Base-by-base conservation (phyloP, 1,139 yeast species). In the Yarrowia galli region DNA sequence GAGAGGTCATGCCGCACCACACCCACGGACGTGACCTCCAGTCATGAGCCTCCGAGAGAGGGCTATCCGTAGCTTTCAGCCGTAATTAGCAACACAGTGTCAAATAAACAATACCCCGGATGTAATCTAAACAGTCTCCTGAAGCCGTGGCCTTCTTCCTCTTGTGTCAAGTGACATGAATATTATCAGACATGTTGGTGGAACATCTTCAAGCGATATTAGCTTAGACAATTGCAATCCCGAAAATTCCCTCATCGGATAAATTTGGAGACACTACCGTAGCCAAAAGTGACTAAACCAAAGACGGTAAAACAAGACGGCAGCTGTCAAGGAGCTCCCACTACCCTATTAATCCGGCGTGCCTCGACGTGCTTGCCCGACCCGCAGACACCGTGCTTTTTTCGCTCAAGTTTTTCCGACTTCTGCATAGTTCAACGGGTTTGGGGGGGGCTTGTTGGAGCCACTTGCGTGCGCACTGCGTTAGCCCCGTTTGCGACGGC, bases 331-430 rank as follows among this genome's bases (percentile, higher is more conserved):
- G 58, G 58, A 54, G 36, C 58, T 53, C 42, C 61, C 61, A 54
- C 40, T 42, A 43, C 64, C 64, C 51, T 43, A 58, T 58, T 58
- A 58, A 58, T 58, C 64, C 64, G 64, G 64, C 20, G 64, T 28
- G 35, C 40, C 28, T 28, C 45, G 28, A 43, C 64, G 20, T 58
- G 51, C 51, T 18, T 20, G n/a, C 49, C 8, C 16, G 43, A 15
- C 18, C 22, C 60, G 43, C 40, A 49, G 56, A 7, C 23, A 23
- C 18, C 6, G 63, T 40, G 42, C 63, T 32, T 58, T 42, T 42
- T 58, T 58, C 51, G 42, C 40, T 43, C 64, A 40, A 42, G 51
- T 42, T 58, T 58, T 58, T 58, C 51, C 64, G 51, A 28, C 3
- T 9, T 18, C 45, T 54, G 63, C 63, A 56, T 18, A 28, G 60